Conservation (phyloP, 805 yeast species). For the Cyberlindnera mississippiensis region DNA sequence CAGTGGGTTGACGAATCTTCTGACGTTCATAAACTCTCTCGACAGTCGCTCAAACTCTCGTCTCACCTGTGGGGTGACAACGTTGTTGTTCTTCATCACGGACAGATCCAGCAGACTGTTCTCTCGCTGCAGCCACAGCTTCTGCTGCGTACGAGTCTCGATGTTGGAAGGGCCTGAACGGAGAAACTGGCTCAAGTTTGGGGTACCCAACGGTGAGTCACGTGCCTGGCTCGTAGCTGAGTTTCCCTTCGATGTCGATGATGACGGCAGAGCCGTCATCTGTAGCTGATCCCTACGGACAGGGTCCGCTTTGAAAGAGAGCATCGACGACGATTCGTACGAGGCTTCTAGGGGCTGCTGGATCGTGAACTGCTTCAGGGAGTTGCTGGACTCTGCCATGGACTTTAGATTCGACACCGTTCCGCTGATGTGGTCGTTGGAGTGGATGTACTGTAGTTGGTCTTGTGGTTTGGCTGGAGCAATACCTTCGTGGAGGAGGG, state of each 20-base stretch:
- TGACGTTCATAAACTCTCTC: slow-evolving; percentile 64
- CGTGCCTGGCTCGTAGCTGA: too few species aligned
- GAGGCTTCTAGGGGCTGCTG: slow-evolving; percentile 16
- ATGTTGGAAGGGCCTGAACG: slow-evolving; percentile 34
- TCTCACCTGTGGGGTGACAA: slow-evolving; percentile 46
- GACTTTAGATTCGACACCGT: slow-evolving; percentile 9
- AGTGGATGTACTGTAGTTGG: slow-evolving; percentile 23
- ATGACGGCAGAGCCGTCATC: slow-evolving; percentile 14
- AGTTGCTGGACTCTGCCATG: slow-evolving; percentile 18
- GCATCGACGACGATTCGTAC: slow-evolving; percentile 19
- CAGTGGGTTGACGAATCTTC: slow-evolving; percentile 69
- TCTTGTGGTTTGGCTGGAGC: slow-evolving; percentile 8
- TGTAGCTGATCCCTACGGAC: slow-evolving; percentile 3
- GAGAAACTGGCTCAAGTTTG: slow-evolving; percentile 40
- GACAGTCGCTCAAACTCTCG: slow-evolving; percentile 78
- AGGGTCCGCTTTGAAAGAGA: slow-evolving; percentile 25
- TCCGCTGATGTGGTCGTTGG: slow-evolving; percentile 28
- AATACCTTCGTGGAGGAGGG: slow-evolving; percentile 19
- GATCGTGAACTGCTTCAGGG: slow-evolving; percentile 26
- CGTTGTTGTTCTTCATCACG: slow-evolving; percentile 12
- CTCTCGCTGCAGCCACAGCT: slow-evolving; percentile 80
- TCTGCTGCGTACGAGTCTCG: slow-evolving; percentile 78
- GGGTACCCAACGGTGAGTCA: slow-evolving; percentile 20
- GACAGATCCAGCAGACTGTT: slow-evolving; percentile 59
- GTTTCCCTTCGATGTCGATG: too few species aligned